phyloP scores from a whole-genome alignment of 306 rosid species.

The Lathyrus sativus region DNA sequence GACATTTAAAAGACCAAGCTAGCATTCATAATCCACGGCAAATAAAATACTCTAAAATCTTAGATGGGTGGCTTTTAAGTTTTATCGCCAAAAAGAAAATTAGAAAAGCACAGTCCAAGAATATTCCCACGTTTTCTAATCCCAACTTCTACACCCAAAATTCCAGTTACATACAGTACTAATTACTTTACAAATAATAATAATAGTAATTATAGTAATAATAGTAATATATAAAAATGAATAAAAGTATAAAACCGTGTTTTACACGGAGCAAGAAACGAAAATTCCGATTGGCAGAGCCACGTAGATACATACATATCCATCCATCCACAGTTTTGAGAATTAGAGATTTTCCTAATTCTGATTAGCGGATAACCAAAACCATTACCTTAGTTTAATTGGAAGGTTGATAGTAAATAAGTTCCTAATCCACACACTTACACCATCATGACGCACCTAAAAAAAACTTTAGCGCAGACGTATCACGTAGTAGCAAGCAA shows the following conservation, averaged over 20 bases:
- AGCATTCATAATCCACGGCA: background rate
- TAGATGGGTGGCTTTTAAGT: slow-evolving; percentile 2
- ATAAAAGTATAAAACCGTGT: slow-evolving; percentile 24
- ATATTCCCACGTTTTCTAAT: slow-evolving; percentile 28
- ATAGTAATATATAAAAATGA: background rate
- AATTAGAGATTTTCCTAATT: slow-evolving; percentile 1
- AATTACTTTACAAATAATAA: background rate
- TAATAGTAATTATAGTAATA: background rate
- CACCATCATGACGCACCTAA: background rate
- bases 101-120: background rate
- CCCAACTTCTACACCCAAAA: slow-evolving; percentile 7
- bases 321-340: slow-evolving; percentile 4
- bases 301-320: background rate
- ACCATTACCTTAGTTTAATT: slow-evolving; percentile 1
- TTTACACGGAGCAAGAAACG: slow-evolving; percentile 30
- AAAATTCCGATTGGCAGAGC: slow-evolving; percentile 11
- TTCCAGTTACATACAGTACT: background rate
- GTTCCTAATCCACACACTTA: background rate
- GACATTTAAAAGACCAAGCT: slow-evolving; percentile 33
- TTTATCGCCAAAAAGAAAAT: too few relatives aligned
- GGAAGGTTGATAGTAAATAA: background rate
- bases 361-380: background rate
- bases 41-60: background rate
- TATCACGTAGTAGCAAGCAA: slow-evolving; percentile 22
- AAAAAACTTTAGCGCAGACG: slow-evolving; percentile 35